Percentiles rank a stretch among this genome's conserved stretches.
These are phyloP conservation scores for Pythium guiyangense DNA, from an alignment of 352 stramenopile species.

Conservation along the genomic window DNA sequence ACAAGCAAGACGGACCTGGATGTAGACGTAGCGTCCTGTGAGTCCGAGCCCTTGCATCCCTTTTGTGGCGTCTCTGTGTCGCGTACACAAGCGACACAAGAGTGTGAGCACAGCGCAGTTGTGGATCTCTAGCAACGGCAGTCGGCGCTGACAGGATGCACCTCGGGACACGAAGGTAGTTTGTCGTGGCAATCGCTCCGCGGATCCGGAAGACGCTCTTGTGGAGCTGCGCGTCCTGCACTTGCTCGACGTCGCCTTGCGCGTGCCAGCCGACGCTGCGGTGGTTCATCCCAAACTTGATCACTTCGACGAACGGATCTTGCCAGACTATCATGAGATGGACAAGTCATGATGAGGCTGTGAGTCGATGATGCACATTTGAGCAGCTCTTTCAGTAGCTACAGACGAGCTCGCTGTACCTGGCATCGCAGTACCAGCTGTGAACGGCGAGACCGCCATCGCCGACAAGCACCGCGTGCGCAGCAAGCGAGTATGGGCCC, in stretches of 20 bases:
- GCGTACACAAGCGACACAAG: no score
- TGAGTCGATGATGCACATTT: no score
- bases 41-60: conserved; percentile 52
- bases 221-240: conserved; percentile 54
- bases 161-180: conserved; percentile 70
- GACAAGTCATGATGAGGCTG: no score
- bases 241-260: conserved; percentile 71
- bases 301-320: conserved; percentile 82
- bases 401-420: no score
- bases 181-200: conserved; percentile 65
- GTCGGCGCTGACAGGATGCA: conserved; percentile 1
- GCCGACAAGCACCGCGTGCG: not conserved
- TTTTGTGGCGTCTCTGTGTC: conserved; percentile 34
- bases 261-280: conserved; percentile 42
- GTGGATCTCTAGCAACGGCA: not conserved
- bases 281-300: conserved; percentile 71
- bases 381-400: no score
- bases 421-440: conserved; percentile 18
- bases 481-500: no score
- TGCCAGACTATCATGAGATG: conserved; percentile 55
- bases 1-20: conserved; percentile 35
- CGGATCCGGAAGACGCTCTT: conserved; percentile 80
- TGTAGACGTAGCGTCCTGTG: conserved; percentile 61
- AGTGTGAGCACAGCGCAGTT: not conserved
- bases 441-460: conserved; percentile 22